A percentile compares a stretch with the other conserved stretches of the same genome.
Evolutionary conservation across 1,139 yeast genomes (phyloP).

Genomic region (Yamadazyma triangularis): DNA sequence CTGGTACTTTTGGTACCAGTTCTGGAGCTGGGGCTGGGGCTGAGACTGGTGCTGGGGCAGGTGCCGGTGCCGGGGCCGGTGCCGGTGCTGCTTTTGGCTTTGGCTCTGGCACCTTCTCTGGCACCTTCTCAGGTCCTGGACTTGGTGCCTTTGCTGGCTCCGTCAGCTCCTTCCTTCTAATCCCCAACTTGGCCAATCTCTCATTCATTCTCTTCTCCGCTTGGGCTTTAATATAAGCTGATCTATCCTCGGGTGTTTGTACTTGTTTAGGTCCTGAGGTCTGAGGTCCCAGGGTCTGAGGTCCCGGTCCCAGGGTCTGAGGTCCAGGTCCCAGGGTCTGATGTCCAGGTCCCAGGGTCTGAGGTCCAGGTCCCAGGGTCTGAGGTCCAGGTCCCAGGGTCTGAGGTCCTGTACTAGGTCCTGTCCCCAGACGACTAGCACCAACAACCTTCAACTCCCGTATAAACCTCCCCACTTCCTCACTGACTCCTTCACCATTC

Average conservation of each 20-base stretch:
- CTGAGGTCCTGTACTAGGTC: too few species aligned
- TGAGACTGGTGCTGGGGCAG: slow-evolving; percentile 4
- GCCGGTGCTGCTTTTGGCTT: slow-evolving; percentile 3
- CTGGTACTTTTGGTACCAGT: slow-evolving; percentile 1
- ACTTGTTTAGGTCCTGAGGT: slow-evolving; percentile 16
- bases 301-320: slow-evolving; percentile 4
- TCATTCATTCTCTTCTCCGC: slow-evolving; percentile 91
- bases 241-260: slow-evolving; percentile 58
- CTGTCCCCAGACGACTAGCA: slow-evolving; percentile 3
- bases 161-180: slow-evolving; percentile 38
- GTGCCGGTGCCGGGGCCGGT: slow-evolving; percentile 4
- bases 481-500: slow-evolving; percentile 71
- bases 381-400: slow-evolving; percentile 3
- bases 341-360: slow-evolving; percentile 1
- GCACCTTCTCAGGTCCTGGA: slow-evolving; percentile 1
- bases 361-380: slow-evolving; percentile 1
- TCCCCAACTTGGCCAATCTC: slow-evolving; percentile 80
- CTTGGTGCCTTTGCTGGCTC: too few species aligned
- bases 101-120: not conserved
- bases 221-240: slow-evolving; percentile 83
- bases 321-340: slow-evolving; percentile 1
- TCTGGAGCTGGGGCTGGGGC: slow-evolving; percentile 1
- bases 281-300: slow-evolving; percentile 11
- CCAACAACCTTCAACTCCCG: slow-evolving; percentile 30
- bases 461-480: slow-evolving; percentile 60